A percentile compares a stretch with the other conserved stretches of the same genome.
Evolutionary conservation across 345 rosid genomes (phyloP).

Genomic region (Kandelia obovata): DNA sequence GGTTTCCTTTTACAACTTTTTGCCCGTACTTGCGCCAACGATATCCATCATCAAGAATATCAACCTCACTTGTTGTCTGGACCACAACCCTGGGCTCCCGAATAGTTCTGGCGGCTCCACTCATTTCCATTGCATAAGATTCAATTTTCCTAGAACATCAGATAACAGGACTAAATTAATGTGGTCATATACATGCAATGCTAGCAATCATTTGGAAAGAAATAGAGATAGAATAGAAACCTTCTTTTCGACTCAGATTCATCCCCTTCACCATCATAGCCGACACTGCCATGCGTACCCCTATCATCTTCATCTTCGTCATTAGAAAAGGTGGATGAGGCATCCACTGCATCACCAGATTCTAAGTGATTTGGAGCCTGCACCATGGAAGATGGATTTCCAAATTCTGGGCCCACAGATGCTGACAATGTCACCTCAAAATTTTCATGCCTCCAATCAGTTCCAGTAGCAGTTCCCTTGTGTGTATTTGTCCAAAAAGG

Average conservation of each 20-base stretch:
- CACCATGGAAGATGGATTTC: conserved; percentile 42
- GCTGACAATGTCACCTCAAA: conserved; percentile 30
- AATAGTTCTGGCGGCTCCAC: conserved; percentile 70
- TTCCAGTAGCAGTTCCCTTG: conserved; percentile 35
- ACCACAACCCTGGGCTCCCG: conserved; percentile 98
- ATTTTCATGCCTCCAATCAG: conserved; percentile 60
- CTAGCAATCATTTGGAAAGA: neutral
- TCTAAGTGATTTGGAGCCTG: conserved; percentile 53
- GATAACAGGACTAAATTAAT: neutral
- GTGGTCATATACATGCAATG: neutral
- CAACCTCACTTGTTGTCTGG: conserved; percentile 96
- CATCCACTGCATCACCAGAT: conserved; percentile 72
- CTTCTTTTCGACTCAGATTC: conserved; percentile 38
- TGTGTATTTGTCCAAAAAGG: conserved; percentile 46
- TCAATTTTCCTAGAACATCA: conserved; percentile 26
- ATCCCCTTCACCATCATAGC: conserved; percentile 31
- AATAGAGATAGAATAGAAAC: conserved; percentile 7
- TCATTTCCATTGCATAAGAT: conserved; percentile 24
- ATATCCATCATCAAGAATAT: conserved; percentile 95
- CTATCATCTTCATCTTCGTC: conserved; percentile 34
- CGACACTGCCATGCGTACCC: conserved; percentile 29
- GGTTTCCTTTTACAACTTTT: conserved; percentile 99
- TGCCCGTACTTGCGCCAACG: conserved; percentile 99
- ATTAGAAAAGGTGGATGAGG: conserved; percentile 32
- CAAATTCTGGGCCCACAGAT: conserved; percentile 41